Evolutionary conservation across 108 stramenopile species (phyloP).

Genomic region (Cyclostephanos invisitatus): DNA sequence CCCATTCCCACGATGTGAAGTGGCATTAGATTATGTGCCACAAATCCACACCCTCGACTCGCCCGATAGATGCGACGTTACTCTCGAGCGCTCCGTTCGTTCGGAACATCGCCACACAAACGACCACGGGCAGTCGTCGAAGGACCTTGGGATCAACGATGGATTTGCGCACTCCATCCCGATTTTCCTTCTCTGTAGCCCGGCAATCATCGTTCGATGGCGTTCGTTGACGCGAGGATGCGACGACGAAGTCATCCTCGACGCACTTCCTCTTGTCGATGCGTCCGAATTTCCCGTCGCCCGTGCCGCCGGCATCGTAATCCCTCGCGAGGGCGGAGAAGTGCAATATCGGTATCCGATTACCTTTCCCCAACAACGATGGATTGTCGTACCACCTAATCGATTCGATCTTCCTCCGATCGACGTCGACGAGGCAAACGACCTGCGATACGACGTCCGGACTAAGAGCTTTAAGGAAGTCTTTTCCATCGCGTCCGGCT

Average conservation of each 20-base stretch:
- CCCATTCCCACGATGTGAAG: background rate
- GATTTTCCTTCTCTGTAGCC: background rate
- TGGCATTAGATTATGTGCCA: constrained; percentile 74
- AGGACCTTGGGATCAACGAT: constrained; percentile 29
- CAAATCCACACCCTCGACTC: constrained; percentile 74
- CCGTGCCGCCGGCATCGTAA: background rate
- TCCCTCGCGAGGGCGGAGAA: constrained; percentile 68
- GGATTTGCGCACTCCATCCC: constrained; percentile 17
- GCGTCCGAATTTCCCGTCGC: constrained; percentile 45
- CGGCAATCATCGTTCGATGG: background rate
- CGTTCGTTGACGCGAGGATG: constrained; percentile 4
- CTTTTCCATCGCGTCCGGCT: constrained; percentile 90
- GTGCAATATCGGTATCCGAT: constrained; percentile 79
- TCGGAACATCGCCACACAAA: constrained; percentile 90
- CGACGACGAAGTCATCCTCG: background rate
- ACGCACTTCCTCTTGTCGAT: constrained; percentile 56
- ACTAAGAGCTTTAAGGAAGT: constrained; percentile 77
- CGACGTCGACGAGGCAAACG: constrained; percentile 84
- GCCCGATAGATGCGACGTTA: constrained; percentile 72
- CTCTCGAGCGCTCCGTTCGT: constrained; percentile 81
- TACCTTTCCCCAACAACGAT: constrained; percentile 14
- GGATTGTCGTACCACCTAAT: constrained; percentile 64
- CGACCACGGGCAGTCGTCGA: constrained; percentile 73
- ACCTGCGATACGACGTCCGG: constrained; percentile 56
- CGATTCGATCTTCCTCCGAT: constrained; percentile 73